phyloP scores from a whole-genome alignment of 768 basidiomycete genomes.

The Lactifluus echinatus region DNA sequence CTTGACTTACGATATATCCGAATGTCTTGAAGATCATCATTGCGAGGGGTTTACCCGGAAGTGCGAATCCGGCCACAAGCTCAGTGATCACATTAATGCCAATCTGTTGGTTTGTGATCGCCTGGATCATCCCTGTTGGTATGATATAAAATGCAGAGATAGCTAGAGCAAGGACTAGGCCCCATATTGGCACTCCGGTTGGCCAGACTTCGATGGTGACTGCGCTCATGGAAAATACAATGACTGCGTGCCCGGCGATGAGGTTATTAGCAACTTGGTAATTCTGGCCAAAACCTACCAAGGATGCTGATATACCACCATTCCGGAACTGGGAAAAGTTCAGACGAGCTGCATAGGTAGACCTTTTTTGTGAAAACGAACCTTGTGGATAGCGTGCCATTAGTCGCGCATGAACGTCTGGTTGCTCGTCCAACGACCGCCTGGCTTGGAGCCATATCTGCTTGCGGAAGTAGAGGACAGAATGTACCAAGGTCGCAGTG shows the following conservation, averaged over 20 bases:
- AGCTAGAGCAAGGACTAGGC: conserved; percentile 42
- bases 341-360: background rate
- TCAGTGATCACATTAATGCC: conserved; percentile 65
- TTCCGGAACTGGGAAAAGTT: conserved; percentile 33
- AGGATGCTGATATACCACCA: conserved; percentile 44
- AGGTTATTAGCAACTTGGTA: background rate
- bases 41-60: conserved; percentile 59
- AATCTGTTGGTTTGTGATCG: conserved; percentile 73
- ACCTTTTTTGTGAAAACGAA: background rate
- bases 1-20: conserved; percentile 14
- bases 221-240: conserved; percentile 53
- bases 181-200: conserved; percentile 63
- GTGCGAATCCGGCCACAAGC: conserved; percentile 54
- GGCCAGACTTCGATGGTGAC: conserved; percentile 56
- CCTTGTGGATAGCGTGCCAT: conserved; percentile 44
- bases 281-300: conserved; percentile 20
- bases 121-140: conserved; percentile 76
- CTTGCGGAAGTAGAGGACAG: conserved; percentile 38
- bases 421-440: conserved; percentile 37
- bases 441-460: conserved; percentile 37
- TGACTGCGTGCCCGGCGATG: conserved; percentile 37
- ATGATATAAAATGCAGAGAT: conserved; percentile 56
- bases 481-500: conserved; percentile 38
- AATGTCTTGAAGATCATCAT: conserved; percentile 71
- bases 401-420: conserved; percentile 43